Evolutionary conservation across 2,329 filamentous ascomycete species (phyloP), one percentile per base, ranked within the genome.

Genomic region (Pseudofabraea citricarpa): DNA sequence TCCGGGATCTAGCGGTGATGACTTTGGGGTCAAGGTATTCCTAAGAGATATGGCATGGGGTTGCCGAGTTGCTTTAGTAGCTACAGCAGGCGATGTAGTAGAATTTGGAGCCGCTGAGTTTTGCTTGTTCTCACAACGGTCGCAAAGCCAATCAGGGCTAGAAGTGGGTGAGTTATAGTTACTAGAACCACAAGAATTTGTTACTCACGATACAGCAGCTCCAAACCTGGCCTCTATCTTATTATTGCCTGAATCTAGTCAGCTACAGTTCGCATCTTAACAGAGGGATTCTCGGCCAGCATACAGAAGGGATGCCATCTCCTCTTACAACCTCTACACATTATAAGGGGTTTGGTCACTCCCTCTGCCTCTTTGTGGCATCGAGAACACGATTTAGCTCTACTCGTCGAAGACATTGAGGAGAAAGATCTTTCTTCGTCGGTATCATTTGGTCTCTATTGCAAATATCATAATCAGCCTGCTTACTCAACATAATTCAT

Each of bases 381-480:
- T 10, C 39, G 42, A 19, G 45, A 33, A 40, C 57, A 60, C n/a
- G 27, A 27, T 3, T 15, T 44, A n/a, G 41, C 10, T 45, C 42
- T 50, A 32, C 26, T 47, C 2, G 23, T 40, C 8, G 53, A 56
- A 35, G 48, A 50, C 44, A 46, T 52, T 20, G 54, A 57, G 5
- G 48, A 50, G 4, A 53, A 27, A 21, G 54, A 56, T 39, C 51
- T 54, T 6, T 51, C 44, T 22, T 58, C 56, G 16, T 56, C 54
- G 27, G 35, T 21, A 9, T 37, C 35, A 21, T 15, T 37, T 12
- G 21, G 21, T 21, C 19, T 5, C 35, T 37, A 23, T 20, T 15
- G n/a, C n/a, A 40, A 13, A n/a, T 36, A 43, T 27, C n/a, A n/a
- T n/a, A n/a, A n/a, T n/a, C n/a, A n/a, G n/a, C n/a, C n/a, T n/a